Evolutionary conservation across 768 basidiomycete species (phyloP).

Genomic region (Suillus fuscotomentosus): DNA sequence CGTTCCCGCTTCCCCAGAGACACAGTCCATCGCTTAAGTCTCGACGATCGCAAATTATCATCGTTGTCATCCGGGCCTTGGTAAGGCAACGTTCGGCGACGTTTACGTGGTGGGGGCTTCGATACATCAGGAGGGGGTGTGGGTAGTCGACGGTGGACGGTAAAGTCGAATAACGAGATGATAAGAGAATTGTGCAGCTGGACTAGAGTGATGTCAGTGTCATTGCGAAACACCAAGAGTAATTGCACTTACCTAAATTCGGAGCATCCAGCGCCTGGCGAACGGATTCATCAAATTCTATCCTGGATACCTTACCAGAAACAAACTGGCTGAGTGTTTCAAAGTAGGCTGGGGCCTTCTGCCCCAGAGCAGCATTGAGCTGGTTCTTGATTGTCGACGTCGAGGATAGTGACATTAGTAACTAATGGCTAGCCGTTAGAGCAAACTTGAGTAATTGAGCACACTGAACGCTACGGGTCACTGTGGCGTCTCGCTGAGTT

Average conservation of each 20-base stretch:
- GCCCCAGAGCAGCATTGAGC: conserved; percentile 58
- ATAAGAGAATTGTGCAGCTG: conserved; percentile 84
- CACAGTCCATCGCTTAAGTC: conserved; percentile 75
- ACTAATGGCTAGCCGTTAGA: neutral
- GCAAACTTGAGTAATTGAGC: neutral
- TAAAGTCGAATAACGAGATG: conserved; percentile 80
- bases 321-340: conserved; percentile 64
- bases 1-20: conserved; percentile 73
- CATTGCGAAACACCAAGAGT: neutral
- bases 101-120: conserved; percentile 65
- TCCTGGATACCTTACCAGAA: conserved; percentile 63
- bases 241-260: conserved; percentile 41
- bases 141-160: conserved; percentile 64
- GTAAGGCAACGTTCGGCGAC: conserved; percentile 66
- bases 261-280: conserved; percentile 60
- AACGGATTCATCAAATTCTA: conserved; percentile 74
- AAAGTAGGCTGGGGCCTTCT: conserved; percentile 62
- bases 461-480: too few relatives aligned
- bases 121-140: conserved; percentile 63
- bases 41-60: conserved; percentile 54
- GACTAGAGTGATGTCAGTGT: conserved; percentile 40
- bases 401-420: conserved; percentile 68
- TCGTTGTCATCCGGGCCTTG: conserved; percentile 64
- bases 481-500: too few relatives aligned
- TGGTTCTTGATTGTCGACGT: conserved; percentile 73